Percentiles rank a stretch among this genome's conserved stretches.
phyloP scores from a whole-genome alignment of 2,329 filamentous ascomycete species.

The Neonectria faginata region DNA sequence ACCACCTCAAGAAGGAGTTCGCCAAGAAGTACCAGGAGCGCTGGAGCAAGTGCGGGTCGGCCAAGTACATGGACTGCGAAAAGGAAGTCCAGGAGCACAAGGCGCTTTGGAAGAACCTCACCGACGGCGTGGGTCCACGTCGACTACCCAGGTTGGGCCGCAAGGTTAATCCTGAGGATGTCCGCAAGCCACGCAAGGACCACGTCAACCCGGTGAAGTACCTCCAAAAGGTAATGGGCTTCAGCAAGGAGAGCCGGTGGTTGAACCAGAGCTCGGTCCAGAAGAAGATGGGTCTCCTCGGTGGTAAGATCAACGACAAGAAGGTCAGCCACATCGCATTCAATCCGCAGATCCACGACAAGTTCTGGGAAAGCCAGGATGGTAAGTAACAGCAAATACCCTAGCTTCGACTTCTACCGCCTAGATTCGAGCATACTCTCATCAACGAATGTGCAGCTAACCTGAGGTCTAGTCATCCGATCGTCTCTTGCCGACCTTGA shows the following conservation, averaged over 20 bases:
- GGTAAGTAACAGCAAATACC: slow-evolving; percentile 1
- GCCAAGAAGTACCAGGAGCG: slow-evolving; percentile 2
- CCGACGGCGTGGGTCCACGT: not conserved
- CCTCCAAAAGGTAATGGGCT: not conserved
- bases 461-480: slow-evolving; percentile 6
- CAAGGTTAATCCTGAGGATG: not conserved
- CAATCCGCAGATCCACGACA: not conserved
- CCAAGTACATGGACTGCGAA: not conserved
- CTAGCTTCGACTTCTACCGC: too few species aligned
- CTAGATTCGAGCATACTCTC: not conserved
- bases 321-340: not conserved
- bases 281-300: not conserved
- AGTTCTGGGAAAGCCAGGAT: slow-evolving; percentile 12
- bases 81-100: slow-evolving; percentile 2
- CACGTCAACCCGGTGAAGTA: not conserved
- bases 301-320: slow-evolving; percentile 4
- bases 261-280: not conserved
- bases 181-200: not conserved
- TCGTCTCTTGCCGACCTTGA: slow-evolving; percentile 12
- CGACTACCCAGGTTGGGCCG: not conserved
- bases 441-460: not conserved
- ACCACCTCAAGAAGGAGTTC: slow-evolving; percentile 6
- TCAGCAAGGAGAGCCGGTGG: not conserved
- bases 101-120: slow-evolving; percentile 11
- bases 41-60: slow-evolving; percentile 6